These are phyloP conservation scores for Cyclotella kingstonii DNA, from an alignment of 108 stramenopile species.

Conservation along the genomic window DNA sequence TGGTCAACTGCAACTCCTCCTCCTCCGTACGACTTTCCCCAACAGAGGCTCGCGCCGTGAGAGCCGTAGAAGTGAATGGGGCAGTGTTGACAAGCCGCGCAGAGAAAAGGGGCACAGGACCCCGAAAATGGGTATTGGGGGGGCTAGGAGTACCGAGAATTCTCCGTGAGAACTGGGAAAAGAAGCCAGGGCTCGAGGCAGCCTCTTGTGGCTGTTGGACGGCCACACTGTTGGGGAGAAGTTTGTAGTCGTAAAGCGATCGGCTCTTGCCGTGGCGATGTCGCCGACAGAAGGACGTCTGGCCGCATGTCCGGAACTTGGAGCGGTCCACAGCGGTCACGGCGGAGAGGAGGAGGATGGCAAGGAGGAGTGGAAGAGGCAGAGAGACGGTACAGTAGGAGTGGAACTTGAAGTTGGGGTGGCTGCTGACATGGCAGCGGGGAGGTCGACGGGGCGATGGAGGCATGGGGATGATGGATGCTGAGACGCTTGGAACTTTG, in stretches of 20 bases:
- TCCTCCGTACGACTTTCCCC: conserved; percentile 8
- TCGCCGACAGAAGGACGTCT: conserved; percentile 96
- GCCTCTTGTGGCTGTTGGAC: background rate
- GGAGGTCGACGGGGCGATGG: background rate
- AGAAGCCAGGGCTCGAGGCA: conserved; percentile 1
- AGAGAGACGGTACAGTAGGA: background rate
- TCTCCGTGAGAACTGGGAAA: conserved; percentile 37
- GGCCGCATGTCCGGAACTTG: conserved; percentile 96
- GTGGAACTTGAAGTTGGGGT: background rate
- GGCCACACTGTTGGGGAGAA: conserved; percentile 53
- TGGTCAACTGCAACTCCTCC: conserved; percentile 60
- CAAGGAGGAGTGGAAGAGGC: background rate
- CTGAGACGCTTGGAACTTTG: background rate
- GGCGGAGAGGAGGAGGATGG: conserved; percentile 1
- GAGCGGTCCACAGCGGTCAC: conserved; percentile 88
- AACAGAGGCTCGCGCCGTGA: conserved; percentile 31
- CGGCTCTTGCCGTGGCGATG: conserved; percentile 71
- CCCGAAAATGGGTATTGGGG: conserved; percentile 57
- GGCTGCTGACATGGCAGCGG: too few species aligned
- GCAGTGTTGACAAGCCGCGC: conserved; percentile 57
- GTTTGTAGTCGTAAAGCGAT: conserved; percentile 56
- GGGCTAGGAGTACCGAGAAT: conserved; percentile 30
- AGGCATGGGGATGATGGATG: background rate
- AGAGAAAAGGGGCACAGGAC: conserved; percentile 65
- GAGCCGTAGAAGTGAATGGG: conserved; percentile 52